phyloP scores from a whole-genome alignment of 208 protist genomes.

The Trypanosoma brucei region DNA sequence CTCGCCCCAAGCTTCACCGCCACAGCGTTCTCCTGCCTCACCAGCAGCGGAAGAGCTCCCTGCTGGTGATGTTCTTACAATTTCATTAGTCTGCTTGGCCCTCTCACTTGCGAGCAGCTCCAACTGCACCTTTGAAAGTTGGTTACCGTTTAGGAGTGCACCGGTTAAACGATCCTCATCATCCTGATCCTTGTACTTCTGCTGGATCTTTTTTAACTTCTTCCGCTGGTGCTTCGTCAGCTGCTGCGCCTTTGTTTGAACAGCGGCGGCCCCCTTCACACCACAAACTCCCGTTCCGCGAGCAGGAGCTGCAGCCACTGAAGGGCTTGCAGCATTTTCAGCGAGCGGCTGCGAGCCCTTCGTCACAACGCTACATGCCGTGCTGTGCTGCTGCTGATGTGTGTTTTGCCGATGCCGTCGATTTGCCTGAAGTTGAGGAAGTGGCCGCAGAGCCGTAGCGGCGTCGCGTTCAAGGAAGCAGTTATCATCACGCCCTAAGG shows the following conservation, averaged over 20 bases:
- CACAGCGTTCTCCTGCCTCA: too few relatives aligned
- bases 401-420: slow-evolving; percentile 10
- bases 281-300: not conserved
- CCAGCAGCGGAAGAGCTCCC: too few relatives aligned
- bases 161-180: slow-evolving; percentile 58
- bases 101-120: slow-evolving; percentile 17
- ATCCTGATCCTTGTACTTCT: slow-evolving; percentile 81
- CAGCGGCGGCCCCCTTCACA: slow-evolving; percentile 1
- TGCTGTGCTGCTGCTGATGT: not conserved
- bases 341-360: too few relatives aligned
- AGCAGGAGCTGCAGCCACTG: not conserved
- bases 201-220: slow-evolving; percentile 73
- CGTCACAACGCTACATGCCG: not conserved
- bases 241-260: slow-evolving; percentile 4
- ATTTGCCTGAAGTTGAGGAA: slow-evolving; percentile 19
- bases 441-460: slow-evolving; percentile 14
- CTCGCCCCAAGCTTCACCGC: too few relatives aligned
- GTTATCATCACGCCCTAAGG: not conserved
- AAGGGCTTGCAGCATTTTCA: too few relatives aligned
- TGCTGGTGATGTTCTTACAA: not conserved
- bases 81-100: slow-evolving; percentile 17
- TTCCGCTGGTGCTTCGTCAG: slow-evolving; percentile 56
- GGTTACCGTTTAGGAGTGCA: slow-evolving; percentile 65
- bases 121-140: slow-evolving; percentile 47
- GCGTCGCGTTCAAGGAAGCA: slow-evolving; percentile 20